These are phyloP conservation scores for Corylus heterophylla DNA, from an alignment of 306 rosid species.

Conservation along the genomic window DNA sequence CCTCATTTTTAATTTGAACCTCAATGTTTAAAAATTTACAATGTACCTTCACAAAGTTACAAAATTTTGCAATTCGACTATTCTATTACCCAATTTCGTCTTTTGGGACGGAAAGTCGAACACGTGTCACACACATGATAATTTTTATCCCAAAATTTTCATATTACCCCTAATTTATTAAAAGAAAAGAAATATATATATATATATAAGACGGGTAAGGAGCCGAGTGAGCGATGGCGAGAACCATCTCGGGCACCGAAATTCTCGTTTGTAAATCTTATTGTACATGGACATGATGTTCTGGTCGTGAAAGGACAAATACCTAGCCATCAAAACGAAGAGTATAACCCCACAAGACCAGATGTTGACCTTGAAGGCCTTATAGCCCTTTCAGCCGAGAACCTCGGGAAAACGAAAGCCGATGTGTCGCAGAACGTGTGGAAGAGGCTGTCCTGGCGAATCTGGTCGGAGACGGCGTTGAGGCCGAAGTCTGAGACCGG, in stretches of 20 bases:
- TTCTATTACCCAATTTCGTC: too few relatives aligned
- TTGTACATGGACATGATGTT: conserved; percentile 90
- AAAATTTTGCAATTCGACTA: too few relatives aligned
- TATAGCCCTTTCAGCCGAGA: conserved; percentile 73
- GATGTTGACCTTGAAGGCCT: conserved; percentile 80
- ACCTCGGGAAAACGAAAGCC: conserved; percentile 94
- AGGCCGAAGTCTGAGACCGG: conserved; percentile 85
- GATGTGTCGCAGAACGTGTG: conserved; percentile 96
- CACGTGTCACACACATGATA: too few relatives aligned
- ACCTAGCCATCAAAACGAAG: conserved; percentile 90
- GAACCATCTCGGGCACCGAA: conserved; percentile 86
- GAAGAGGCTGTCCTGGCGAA: conserved; percentile 79
- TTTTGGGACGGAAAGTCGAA: too few relatives aligned
- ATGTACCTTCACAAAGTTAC: too few relatives aligned
- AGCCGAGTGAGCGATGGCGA: conserved; percentile 62
- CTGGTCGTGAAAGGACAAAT: conserved; percentile 86
- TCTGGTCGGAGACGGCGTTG: conserved; percentile 87
- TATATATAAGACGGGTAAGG: conserved; percentile 33
- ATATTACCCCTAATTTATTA: too few relatives aligned
- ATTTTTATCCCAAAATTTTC: too few relatives aligned
- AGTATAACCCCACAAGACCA: conserved; percentile 92
- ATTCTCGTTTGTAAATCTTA: conserved; percentile 84
- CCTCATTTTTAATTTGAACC: too few relatives aligned
- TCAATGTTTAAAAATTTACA: too few relatives aligned
- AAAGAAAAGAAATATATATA: too few relatives aligned